Evolutionary conservation across 2,329 filamentous ascomycete genomes (phyloP).

Genomic region (Penicillium sp.): DNA sequence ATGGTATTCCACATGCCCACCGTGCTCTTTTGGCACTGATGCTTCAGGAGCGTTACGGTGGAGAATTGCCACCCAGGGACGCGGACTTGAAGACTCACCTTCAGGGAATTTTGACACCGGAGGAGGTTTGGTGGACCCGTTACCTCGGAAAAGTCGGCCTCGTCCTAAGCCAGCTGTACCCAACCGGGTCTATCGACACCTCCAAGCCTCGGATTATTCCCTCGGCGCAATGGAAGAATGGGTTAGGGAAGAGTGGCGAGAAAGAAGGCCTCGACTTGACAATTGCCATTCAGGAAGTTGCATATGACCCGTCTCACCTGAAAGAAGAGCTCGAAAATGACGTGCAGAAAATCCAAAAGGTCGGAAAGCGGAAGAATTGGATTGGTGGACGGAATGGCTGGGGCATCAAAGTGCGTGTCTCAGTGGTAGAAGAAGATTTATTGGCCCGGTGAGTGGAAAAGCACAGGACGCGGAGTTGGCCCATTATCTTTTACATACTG

Average conservation of each 20-base stretch:
- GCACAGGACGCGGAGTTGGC: background rate
- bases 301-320: constrained; percentile 26
- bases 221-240: constrained; percentile 29
- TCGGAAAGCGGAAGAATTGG: constrained; percentile 41
- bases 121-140: constrained; percentile 39
- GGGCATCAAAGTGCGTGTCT: constrained; percentile 27
- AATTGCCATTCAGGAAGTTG: constrained; percentile 27
- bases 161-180: constrained; percentile 34
- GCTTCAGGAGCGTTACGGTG: constrained; percentile 37
- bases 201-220: constrained; percentile 30
- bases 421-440: constrained; percentile 21
- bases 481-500: background rate
- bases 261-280: constrained; percentile 31
- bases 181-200: constrained; percentile 29
- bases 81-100: constrained; percentile 30
- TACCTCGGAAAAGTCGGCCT: constrained; percentile 35
- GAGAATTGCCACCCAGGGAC: constrained; percentile 36
- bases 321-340: constrained; percentile 27
- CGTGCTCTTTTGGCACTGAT: constrained; percentile 36
- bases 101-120: constrained; percentile 29
- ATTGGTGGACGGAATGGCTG: constrained; percentile 34
- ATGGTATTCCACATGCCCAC: constrained; percentile 36
- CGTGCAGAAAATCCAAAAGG: constrained; percentile 32
- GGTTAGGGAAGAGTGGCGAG: constrained; percentile 35
- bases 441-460: background rate